Base-by-base conservation (phyloP, 23 red algal genomes). In the Gracilaria caudata region DNA sequence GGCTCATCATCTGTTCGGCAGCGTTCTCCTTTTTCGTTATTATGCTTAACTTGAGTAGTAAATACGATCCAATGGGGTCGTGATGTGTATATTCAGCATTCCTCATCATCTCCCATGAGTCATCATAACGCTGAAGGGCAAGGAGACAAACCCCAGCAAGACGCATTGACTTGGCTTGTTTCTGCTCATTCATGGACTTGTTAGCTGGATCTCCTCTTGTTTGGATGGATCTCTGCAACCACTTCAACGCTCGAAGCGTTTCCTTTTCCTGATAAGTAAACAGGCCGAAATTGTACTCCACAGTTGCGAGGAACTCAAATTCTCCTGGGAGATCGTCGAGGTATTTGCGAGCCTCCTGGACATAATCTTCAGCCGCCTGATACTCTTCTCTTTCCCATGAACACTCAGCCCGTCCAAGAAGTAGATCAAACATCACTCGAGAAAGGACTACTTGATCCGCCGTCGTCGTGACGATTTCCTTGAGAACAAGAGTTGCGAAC, bases 241-340 rank as follows among this genome's bases (percentile, higher is more conserved):
- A 93, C 39, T 45, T 77, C 23, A 93, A 72, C 5, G 90, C 80
- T 29, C 82, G 37, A 8, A 44, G 25, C 24, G 81, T 84, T 6
- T 86, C 58, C 46, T 86, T 86, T 47, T 61, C 57, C 43, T 93
- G 90, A 41, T 93, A 86, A 1, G 57, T 70, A 78, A 79, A 86
- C 32, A 93, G 57, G 33, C 90, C 90, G 59, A 93, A 86, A 49
- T 93, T 93, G 49, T 87, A 93, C 35, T 86, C 73, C 13, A 93
- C 33, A 41, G 90, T 86, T 47, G 90, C 90, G 30, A 86, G 63
- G 75, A 86, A 93, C 25, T 86, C 80, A 68, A 80, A 63, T 40
- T 79, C 72, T 33, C 59, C 90, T n/a, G 90, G 90, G 17, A 93
- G 70, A 65, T 85, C 63, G 12, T 47, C 24, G 12, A 91, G 38